These are phyloP conservation scores for Streptanthus diversifolius DNA, from an alignment of 345 rosid genomes.

Conservation along the genomic window DNA sequence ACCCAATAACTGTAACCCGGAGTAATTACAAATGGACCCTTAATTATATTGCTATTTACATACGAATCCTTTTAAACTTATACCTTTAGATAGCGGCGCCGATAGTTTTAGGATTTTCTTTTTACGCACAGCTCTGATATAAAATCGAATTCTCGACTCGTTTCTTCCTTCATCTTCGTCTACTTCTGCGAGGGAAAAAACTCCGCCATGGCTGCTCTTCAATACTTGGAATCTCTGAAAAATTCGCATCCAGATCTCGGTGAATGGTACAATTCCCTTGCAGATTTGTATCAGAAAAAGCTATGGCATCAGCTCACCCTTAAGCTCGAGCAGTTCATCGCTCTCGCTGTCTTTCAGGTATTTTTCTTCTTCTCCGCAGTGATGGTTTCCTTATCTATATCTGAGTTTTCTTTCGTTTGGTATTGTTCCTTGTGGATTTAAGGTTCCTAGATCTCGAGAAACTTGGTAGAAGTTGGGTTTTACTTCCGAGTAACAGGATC, in stretches of 20 bases:
- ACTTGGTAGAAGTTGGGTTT: background rate
- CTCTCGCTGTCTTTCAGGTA: slow-evolving; percentile 85
- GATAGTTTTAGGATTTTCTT: slow-evolving; percentile 7
- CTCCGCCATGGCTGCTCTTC: slow-evolving; percentile 78
- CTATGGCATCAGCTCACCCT: slow-evolving; percentile 99
- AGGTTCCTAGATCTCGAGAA: slow-evolving; percentile 29
- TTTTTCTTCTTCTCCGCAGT: background rate
- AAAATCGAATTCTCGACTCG: slow-evolving; percentile 8
- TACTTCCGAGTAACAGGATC: background rate
- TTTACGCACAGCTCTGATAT: background rate
- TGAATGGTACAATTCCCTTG: slow-evolving; percentile 88
- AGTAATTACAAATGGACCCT: background rate
- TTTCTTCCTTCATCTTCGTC: slow-evolving; percentile 10
- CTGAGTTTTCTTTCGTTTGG: background rate
- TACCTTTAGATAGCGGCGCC: background rate
- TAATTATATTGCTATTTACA: background rate
- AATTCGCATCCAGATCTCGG: slow-evolving; percentile 71
- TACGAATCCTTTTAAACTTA: background rate
- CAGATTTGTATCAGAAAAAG: slow-evolving; percentile 97
- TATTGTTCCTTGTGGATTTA: background rate
- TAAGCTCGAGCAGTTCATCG: slow-evolving; percentile 95
- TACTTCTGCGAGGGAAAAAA: background rate
- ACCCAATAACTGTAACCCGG: background rate
- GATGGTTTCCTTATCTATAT: background rate
- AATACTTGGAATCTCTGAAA: slow-evolving; percentile 71